Evolutionary conservation across 1,284 basidiomycete genomes (phyloP).

Genomic region (Pseudozyma sp.): DNA sequence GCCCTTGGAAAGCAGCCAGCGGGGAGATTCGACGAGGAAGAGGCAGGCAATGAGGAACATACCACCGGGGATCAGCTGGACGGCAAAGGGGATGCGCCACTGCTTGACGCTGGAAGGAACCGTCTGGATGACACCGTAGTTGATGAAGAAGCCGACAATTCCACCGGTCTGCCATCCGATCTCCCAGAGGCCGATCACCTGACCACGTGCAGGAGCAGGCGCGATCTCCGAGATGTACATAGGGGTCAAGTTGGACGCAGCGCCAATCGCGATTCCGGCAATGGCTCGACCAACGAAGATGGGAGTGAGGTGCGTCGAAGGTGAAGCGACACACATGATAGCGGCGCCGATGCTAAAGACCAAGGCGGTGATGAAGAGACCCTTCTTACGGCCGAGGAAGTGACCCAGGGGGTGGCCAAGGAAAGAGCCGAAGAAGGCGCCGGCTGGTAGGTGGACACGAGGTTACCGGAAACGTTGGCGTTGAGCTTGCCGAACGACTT

Average conservation of each 20-base stretch:
- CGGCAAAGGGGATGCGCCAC: conserved; percentile 73
- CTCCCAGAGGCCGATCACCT: conserved; percentile 73
- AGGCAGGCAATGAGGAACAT: conserved; percentile 67
- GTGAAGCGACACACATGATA: conserved; percentile 52
- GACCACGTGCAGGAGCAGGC: conserved; percentile 72
- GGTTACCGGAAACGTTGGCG: conserved; percentile 70
- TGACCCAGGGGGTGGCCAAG: conserved; percentile 41
- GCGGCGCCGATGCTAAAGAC: conserved; percentile 63
- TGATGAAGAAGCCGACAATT: conserved; percentile 66
- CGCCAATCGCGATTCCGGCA: conserved; percentile 70
- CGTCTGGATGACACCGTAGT: conserved; percentile 71
- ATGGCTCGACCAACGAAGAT: conserved; percentile 69
- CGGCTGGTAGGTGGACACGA: conserved; percentile 73
- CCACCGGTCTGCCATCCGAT: conserved; percentile 70
- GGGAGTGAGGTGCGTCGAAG: conserved; percentile 42
- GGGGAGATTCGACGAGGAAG: conserved; percentile 74
- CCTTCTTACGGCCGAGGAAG: conserved; percentile 43
- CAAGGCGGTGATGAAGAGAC: conserved; percentile 44
- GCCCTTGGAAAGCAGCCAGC: conserved; percentile 75
- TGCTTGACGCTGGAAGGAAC: conserved; percentile 68
- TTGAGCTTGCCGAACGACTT: conserved; percentile 69
- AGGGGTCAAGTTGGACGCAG: conserved; percentile 66
- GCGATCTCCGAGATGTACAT: conserved; percentile 69
- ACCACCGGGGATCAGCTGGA: conserved; percentile 73
- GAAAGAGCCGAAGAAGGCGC: conserved; percentile 63